Evolutionary conservation across 2,329 filamentous ascomycete genomes (phyloP), one percentile per base, ranked within the genome.

Genomic region (Botryosphaeria dothidea): DNA sequence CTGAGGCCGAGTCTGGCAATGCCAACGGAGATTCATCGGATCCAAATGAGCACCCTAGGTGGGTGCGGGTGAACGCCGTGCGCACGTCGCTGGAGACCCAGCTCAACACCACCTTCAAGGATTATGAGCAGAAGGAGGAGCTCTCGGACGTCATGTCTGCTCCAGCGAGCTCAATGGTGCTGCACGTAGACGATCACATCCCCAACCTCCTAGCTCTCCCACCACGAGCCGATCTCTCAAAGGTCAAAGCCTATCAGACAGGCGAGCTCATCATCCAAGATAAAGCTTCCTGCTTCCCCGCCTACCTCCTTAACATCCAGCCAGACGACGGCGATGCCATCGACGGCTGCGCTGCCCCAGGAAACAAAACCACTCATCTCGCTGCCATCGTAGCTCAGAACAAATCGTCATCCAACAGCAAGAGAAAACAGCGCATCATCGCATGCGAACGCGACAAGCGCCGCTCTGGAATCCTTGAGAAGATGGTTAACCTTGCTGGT

Each of bases 271-370:
- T 98, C 66, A 81, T 98, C 25, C 95, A 99, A 76, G 95, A 98
- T 73, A 98, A 97, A 77, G 94, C 95, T 0, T 97, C 93, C 0
- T 99, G 95, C 74, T 97, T 99, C 72, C 95, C 95, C 0, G 95
- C 94, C 0, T 95, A 95, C 74, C 82, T 99, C 2, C 82, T 99
- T 0, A 84, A 96, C 60, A 88, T 90, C 0, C 80, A 80, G 0
- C 80, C 86, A 8, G 82, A 86, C 65, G 86, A 90, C 68, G 92
- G 92, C 25, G 88, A 95, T 72, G 82, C 96, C 8, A 86, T 98
- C n/a, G 95, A 99, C 77, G 92, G 92, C 0, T 98, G 94, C 75
- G 92, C 95, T 0, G 95, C 95, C 0, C 95, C 95, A 1, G 95
- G 95, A 5, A 99, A 99, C 77, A 99, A 99, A 79, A 98, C 95